Percentiles rank a stretch among this genome's conserved stretches.
Evolutionary conservation across 371 early-diverging fungal species (phyloP).

Genomic region (Blastocladiella emersonii): DNA sequence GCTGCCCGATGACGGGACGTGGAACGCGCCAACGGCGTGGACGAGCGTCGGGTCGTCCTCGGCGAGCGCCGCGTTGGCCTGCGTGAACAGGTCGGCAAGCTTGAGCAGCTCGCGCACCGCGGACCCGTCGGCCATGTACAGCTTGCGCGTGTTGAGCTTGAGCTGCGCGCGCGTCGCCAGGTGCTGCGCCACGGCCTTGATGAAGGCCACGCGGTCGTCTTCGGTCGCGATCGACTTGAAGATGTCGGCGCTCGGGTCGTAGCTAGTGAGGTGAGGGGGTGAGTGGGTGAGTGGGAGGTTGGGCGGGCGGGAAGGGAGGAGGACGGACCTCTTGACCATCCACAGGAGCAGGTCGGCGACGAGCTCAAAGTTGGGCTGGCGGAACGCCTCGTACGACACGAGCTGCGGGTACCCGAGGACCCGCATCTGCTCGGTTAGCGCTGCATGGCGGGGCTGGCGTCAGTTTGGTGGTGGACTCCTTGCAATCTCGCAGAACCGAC

Average conservation of each 20-base stretch:
- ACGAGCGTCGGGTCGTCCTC: neutral
- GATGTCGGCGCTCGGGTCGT: slow-evolving; percentile 21
- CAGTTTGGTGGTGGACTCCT: too few species aligned
- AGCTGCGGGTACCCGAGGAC: slow-evolving; percentile 24
- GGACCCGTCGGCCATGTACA: slow-evolving; percentile 33
- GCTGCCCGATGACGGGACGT: too few species aligned
- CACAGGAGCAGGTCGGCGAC: slow-evolving; percentile 26
- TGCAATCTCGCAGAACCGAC: too few species aligned
- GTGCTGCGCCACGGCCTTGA: slow-evolving; percentile 25
- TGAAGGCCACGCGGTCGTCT: slow-evolving; percentile 25
- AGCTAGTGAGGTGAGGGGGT: too few species aligned
- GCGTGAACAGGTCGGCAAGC: slow-evolving; percentile 18
- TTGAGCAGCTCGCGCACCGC: slow-evolving; percentile 30
- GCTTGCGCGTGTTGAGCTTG: slow-evolving; percentile 25
- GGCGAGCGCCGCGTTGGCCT: slow-evolving; percentile 9
- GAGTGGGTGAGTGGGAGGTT: too few species aligned
- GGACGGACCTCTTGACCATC: slow-evolving; percentile 29
- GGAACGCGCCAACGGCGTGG: neutral
- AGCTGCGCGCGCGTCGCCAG: slow-evolving; percentile 29
- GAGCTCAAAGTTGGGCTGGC: slow-evolving; percentile 27
- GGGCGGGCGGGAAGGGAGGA: too few species aligned
- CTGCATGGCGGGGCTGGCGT: slow-evolving; percentile 6
- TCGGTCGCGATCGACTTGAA: slow-evolving; percentile 22
- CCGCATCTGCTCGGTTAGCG: slow-evolving; percentile 31
- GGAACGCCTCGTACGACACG: slow-evolving; percentile 30